phyloP scores from a whole-genome alignment of 768 basidiomycete genomes.

The Trametes maxima region DNA sequence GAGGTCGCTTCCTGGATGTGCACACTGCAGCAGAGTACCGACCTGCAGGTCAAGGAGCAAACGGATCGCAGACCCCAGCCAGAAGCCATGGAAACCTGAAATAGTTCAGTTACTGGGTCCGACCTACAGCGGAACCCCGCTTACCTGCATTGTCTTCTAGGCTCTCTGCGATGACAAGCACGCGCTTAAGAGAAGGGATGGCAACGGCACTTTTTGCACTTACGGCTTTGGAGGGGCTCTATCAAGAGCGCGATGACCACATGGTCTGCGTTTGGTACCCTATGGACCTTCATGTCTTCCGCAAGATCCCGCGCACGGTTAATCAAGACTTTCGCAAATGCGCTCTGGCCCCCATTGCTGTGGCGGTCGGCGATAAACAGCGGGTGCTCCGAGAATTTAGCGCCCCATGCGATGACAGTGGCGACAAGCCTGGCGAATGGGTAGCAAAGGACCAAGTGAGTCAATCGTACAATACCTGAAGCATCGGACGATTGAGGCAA shows the following conservation, averaged over 20 bases:
- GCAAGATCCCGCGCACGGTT: slow-evolving; percentile 83
- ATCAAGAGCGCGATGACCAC: slow-evolving; percentile 81
- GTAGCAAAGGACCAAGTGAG: slow-evolving; percentile 33
- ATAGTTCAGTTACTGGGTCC: slow-evolving; percentile 22
- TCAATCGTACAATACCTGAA: slow-evolving; percentile 1
- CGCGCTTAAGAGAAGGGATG: slow-evolving; percentile 9
- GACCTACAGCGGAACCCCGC: slow-evolving; percentile 5
- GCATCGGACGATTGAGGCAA: slow-evolving; percentile 1
- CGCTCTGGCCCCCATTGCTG: slow-evolving; percentile 65
- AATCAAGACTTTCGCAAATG: slow-evolving; percentile 75
- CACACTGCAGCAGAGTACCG: slow-evolving; percentile 32
- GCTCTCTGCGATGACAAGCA: slow-evolving; percentile 53
- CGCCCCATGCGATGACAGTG: slow-evolving; percentile 88
- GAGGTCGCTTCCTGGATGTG: background rate
- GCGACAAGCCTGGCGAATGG: slow-evolving; percentile 56
- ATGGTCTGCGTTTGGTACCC: slow-evolving; percentile 76
- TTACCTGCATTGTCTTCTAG: slow-evolving; percentile 72
- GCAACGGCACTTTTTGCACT: slow-evolving; percentile 41
- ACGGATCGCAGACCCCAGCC: slow-evolving; percentile 77
- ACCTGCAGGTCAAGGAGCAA: slow-evolving; percentile 79
- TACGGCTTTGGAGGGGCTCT: slow-evolving; percentile 86
- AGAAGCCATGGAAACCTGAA: slow-evolving; percentile 82
- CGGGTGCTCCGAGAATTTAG: slow-evolving; percentile 91
- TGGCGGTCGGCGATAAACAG: slow-evolving; percentile 78
- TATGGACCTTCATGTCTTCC: slow-evolving; percentile 85